These are phyloP conservation scores for Cyberlindnera mycetangii DNA, from an alignment of 805 yeast genomes.

Conservation along the genomic window DNA sequence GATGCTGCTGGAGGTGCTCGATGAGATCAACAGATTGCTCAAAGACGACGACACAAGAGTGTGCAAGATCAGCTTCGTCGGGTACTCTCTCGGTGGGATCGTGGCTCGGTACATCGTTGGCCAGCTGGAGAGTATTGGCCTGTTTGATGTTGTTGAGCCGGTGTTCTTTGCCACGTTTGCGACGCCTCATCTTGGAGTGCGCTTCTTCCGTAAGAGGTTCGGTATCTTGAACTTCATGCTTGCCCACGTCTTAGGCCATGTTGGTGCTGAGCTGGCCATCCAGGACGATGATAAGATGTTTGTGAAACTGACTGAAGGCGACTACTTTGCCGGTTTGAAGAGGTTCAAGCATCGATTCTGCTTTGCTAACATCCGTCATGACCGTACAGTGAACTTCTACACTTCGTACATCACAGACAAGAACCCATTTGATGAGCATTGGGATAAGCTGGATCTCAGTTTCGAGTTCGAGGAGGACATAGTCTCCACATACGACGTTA, in stretches of 20 bases:
- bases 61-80: slow-evolving; percentile 67
- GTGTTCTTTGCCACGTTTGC: slow-evolving; percentile 66
- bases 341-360: slow-evolving; percentile 55
- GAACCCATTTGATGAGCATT: slow-evolving; percentile 67
- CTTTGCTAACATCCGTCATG: slow-evolving; percentile 76
- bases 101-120: slow-evolving; percentile 82
- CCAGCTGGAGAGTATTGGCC: slow-evolving; percentile 49
- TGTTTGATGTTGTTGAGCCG: slow-evolving; percentile 60
- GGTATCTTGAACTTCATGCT: slow-evolving; percentile 49
- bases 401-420: slow-evolving; percentile 73
- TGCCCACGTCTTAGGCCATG: slow-evolving; percentile 52
- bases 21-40: slow-evolving; percentile 35
- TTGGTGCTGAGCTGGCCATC: slow-evolving; percentile 75
- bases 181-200: slow-evolving; percentile 70
- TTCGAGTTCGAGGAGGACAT: slow-evolving; percentile 45
- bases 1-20: slow-evolving; percentile 61
- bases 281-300: slow-evolving; percentile 44
- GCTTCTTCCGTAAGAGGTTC: slow-evolving; percentile 41
- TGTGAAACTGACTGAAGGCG: slow-evolving; percentile 35
- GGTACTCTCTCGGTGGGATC: slow-evolving; percentile 89
- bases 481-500: slow-evolving; percentile 33
- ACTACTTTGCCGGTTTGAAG: slow-evolving; percentile 52
- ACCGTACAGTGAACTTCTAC: slow-evolving; percentile 84
- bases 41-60: slow-evolving; percentile 30
- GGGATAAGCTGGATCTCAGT: slow-evolving; percentile 39